These are phyloP conservation scores for Rhizophagus prolifer DNA, from an alignment of 192 early-diverging fungal species.

Conservation along the genomic window DNA sequence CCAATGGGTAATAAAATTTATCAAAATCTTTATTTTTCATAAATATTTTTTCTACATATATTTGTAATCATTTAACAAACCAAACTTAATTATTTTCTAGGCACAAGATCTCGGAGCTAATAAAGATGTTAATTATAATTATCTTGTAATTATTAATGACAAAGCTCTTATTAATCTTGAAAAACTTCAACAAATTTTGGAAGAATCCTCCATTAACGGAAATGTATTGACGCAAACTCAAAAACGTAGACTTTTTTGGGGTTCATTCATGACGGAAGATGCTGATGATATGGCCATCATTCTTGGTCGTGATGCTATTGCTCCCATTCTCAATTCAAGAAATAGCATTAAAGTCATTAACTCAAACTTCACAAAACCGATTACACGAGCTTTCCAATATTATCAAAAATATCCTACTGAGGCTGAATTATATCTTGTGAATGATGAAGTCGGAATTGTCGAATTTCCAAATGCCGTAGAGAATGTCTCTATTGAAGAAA, in stretches of 20 bases:
- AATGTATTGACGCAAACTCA: not conserved
- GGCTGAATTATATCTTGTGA: conserved; percentile 16
- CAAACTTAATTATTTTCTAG: not conserved
- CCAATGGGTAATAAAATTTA: conserved; percentile 33
- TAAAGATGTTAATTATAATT: conserved; percentile 41
- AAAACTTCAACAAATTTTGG: conserved; percentile 32
- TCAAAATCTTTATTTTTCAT: not conserved
- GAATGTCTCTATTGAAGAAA: conserved; percentile 33
- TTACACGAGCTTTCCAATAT: conserved; percentile 28
- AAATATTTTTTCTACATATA: no score
- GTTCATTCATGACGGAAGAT: conserved; percentile 27
- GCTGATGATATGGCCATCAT: conserved; percentile 33
- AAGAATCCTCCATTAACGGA: conserved; percentile 25
- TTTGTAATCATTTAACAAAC: not conserved
- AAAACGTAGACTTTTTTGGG: conserved; percentile 37
- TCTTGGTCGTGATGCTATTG: conserved; percentile 35
- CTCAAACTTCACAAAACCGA: conserved; percentile 32
- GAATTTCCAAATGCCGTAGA: conserved; percentile 52
- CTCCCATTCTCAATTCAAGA: conserved; percentile 28
- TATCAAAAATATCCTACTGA: not conserved
- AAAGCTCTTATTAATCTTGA: conserved; percentile 37
- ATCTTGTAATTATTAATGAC: conserved; percentile 42
- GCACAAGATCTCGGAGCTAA: not conserved
- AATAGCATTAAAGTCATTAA: conserved; percentile 9
- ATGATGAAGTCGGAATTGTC: conserved; percentile 26